phyloP scores from a whole-genome alignment of 495 filamentous ascomycete species.

The Penicillium fimorum region DNA sequence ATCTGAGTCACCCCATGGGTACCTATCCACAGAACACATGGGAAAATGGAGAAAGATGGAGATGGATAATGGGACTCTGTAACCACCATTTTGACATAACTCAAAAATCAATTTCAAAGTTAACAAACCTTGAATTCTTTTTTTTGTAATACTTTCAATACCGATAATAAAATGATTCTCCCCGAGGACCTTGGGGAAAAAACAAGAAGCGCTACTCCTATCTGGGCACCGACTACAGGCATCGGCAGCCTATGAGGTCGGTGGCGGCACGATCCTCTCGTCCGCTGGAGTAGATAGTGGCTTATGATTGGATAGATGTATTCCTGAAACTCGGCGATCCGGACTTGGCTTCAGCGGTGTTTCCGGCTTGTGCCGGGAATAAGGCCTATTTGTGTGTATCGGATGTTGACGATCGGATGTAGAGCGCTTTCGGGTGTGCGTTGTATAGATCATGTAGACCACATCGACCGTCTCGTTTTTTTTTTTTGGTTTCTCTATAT shows the following conservation, averaged over 20 bases:
- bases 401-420: not conserved
- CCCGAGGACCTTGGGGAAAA: slow-evolving; percentile 19
- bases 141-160: not conserved
- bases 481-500: not conserved
- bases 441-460: slow-evolving; percentile 1
- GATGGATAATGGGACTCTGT: slow-evolving; percentile 2
- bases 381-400: slow-evolving; percentile 4
- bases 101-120: slow-evolving; percentile 2
- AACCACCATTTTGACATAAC: not conserved
- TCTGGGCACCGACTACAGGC: slow-evolving; percentile 13
- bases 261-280: slow-evolving; percentile 29
- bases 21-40: slow-evolving; percentile 12
- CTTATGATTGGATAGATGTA: slow-evolving; percentile 19
- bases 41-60: slow-evolving; percentile 7
- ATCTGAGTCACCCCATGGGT: not conserved
- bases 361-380: slow-evolving; percentile 29
- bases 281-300: slow-evolving; percentile 6
- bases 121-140: not conserved
- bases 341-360: slow-evolving; percentile 25
- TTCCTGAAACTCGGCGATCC: slow-evolving; percentile 35
- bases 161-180: not conserved
- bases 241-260: slow-evolving; percentile 26
- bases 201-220: slow-evolving; percentile 1
- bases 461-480: not conserved
- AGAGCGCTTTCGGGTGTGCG: slow-evolving; percentile 7